phyloP scores from a whole-genome alignment of 768 basidiomycete species.

The Amanita rimosa region DNA sequence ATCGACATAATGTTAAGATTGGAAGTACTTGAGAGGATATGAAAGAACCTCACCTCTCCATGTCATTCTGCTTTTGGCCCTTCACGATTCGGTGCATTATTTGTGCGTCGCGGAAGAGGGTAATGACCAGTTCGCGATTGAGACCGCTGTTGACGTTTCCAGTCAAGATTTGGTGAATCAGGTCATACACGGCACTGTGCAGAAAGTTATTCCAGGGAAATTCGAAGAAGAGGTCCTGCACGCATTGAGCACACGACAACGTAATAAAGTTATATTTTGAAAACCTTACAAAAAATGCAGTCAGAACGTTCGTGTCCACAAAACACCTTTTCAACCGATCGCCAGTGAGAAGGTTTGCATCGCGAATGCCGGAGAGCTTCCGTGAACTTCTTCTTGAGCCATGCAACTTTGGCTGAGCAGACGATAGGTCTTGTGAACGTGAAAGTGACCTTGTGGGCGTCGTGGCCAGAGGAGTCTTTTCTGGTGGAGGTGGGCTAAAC shows the following conservation, averaged over 20 bases:
- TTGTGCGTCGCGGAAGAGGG: slow-evolving; percentile 78
- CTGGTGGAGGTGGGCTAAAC: slow-evolving; percentile 18
- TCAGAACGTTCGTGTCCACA: slow-evolving; percentile 60
- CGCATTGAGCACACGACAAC: not conserved
- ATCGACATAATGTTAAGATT: not conserved
- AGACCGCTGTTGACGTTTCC: slow-evolving; percentile 74
- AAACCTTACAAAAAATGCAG: slow-evolving; percentile 64
- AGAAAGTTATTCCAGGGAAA: slow-evolving; percentile 98
- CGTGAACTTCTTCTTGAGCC: slow-evolving; percentile 48
- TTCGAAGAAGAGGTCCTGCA: slow-evolving; percentile 86
- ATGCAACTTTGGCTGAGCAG: slow-evolving; percentile 11
- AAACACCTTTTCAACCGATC: slow-evolving; percentile 75
- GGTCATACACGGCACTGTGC: slow-evolving; percentile 92
- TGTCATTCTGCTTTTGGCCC: slow-evolving; percentile 72
- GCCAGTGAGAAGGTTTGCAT: slow-evolving; percentile 45
- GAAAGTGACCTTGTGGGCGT: slow-evolving; percentile 13
- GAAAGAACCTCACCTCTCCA: slow-evolving; percentile 42
- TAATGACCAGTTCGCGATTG: slow-evolving; percentile 75
- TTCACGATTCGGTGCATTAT: slow-evolving; percentile 82
- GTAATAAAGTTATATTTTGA: not conserved
- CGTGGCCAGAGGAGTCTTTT: slow-evolving; percentile 14
- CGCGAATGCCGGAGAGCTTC: slow-evolving; percentile 25
- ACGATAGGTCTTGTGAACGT: slow-evolving; percentile 14
- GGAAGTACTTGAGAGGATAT: not conserved
- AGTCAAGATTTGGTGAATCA: slow-evolving; percentile 90